These are phyloP conservation scores for Cryptosporidium ubiquitum DNA, from an alignment of 169 alveolate species.

Conservation along the genomic window DNA sequence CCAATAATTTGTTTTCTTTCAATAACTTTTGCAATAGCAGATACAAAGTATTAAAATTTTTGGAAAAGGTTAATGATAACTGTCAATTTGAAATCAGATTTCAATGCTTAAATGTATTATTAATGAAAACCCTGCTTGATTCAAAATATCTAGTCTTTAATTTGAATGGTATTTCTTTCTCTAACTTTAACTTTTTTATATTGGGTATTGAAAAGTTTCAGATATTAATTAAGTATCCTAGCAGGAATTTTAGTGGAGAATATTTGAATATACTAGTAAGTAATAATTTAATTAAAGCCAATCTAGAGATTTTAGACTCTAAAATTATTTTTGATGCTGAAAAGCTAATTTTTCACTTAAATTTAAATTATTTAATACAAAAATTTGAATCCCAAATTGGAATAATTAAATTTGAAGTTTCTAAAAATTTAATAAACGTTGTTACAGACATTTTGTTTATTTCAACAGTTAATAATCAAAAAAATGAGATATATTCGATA, in stretches of 20 bases:
- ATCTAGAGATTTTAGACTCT: constrained; percentile 45
- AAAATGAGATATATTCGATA: not conserved
- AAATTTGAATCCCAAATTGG: not conserved
- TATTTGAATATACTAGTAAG: constrained; percentile 52
- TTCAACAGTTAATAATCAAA: not conserved
- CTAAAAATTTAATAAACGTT: not conserved
- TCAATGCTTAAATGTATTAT: not conserved
- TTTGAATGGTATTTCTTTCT: not conserved
- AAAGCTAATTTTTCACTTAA: not conserved
- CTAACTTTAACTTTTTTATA: not conserved
- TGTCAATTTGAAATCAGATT: not conserved
- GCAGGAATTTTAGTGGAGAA: constrained; percentile 71
- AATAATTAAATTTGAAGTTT: not conserved
- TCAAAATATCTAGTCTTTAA: not conserved
- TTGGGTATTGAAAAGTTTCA: constrained; percentile 74
- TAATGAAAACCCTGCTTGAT: not conserved
- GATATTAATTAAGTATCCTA: constrained; percentile 54
- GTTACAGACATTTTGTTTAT: not conserved
- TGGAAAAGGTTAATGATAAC: not conserved
- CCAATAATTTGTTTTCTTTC: not conserved
- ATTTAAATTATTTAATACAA: not conserved
- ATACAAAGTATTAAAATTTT: not conserved
- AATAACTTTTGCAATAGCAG: not conserved
- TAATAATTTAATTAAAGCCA: constrained; percentile 66
- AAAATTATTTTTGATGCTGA: constrained; percentile 30